A percentile compares a stretch with the other conserved stretches of the same genome.
These are phyloP conservation scores for Pichia sp. DNA, from an alignment of 1,139 yeast genomes.

Conservation along the genomic window DNA sequence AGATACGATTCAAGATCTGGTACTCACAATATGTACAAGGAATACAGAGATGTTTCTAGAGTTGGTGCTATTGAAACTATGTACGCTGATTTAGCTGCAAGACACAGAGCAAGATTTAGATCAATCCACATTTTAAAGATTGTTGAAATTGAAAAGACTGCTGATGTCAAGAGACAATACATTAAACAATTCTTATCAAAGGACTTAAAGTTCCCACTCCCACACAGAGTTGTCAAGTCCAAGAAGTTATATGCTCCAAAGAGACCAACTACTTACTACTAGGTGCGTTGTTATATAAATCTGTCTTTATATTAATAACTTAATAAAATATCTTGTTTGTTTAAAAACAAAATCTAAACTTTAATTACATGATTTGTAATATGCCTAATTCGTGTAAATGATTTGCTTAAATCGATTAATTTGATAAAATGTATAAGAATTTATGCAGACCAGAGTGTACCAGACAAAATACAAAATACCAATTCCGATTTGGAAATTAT, in stretches of 20 bases:
- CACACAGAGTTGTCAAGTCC: constrained; percentile 97
- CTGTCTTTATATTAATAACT: constrained; percentile 16
- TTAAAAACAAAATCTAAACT: not conserved
- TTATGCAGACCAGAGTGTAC: too few species aligned
- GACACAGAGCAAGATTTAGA: constrained; percentile 99
- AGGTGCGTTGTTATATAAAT: constrained; percentile 27
- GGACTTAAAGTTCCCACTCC: constrained; percentile 99
- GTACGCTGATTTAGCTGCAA: constrained; percentile 99
- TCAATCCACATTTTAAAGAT: constrained; percentile 97
- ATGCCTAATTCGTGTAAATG: too few species aligned
- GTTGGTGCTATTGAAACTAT: constrained; percentile 97
- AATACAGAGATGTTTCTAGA: constrained; percentile 99
- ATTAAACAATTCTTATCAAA: constrained; percentile 93
- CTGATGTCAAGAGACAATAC: constrained; percentile 99
- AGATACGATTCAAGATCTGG: constrained; percentile 99
- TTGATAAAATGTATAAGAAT: too few species aligned
- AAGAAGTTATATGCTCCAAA: constrained; percentile 82
- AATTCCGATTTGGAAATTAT: not conserved
- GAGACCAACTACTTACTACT: constrained; percentile 97
- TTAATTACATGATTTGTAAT: not conserved
- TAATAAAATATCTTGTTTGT: constrained; percentile 15
- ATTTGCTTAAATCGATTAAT: too few species aligned
- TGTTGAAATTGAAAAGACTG: constrained; percentile 96
- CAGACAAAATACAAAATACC: not conserved
- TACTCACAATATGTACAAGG: constrained; percentile 99